Conservation (phyloP, 192 early-diverging fungal species). For the Backusella sp. region DNA sequence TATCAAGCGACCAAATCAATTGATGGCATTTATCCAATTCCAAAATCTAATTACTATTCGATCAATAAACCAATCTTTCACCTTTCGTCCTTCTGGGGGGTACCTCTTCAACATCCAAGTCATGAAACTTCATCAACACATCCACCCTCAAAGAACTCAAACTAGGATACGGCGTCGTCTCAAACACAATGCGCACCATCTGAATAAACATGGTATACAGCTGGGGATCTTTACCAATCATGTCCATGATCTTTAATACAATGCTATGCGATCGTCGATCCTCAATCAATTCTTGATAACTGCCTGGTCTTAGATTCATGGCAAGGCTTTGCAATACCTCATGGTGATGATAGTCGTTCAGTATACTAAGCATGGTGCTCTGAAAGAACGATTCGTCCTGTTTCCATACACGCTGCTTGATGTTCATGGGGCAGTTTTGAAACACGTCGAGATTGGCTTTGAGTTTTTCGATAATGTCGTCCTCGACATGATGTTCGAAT, state of each 20-base stretch:
- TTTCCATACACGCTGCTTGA: constrained; percentile 46
- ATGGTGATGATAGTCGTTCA: constrained; percentile 42
- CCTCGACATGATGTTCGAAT: constrained; percentile 40
- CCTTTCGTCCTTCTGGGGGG: too few relatives aligned
- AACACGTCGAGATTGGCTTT: constrained; percentile 31
- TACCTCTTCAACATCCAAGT: constrained; percentile 47
- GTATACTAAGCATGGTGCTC: constrained; percentile 24
- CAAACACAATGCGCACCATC: constrained; percentile 37
- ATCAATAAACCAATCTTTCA: background rate
- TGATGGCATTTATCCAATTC: constrained; percentile 49
- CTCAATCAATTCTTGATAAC: constrained; percentile 26
- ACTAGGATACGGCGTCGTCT: constrained; percentile 35
- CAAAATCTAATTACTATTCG: constrained; percentile 36
- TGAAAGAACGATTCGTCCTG: constrained; percentile 39
- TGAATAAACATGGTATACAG: constrained; percentile 43
- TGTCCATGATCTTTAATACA: constrained; percentile 39
- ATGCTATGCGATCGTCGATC: constrained; percentile 36
- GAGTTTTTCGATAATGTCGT: constrained; percentile 25
- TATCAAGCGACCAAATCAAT: constrained; percentile 57
- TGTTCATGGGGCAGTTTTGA: constrained; percentile 39
- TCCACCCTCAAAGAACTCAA: constrained; percentile 53
- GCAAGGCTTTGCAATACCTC: constrained; percentile 13
- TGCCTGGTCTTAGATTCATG: constrained; percentile 28
- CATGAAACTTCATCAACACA: constrained; percentile 57
- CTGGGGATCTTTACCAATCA: constrained; percentile 40